Percentiles rank a stretch among this genome's conserved stretches.
Conservation (phyloP, 176 grass and related monocot species). For the Tuctoria greenei region DNA sequence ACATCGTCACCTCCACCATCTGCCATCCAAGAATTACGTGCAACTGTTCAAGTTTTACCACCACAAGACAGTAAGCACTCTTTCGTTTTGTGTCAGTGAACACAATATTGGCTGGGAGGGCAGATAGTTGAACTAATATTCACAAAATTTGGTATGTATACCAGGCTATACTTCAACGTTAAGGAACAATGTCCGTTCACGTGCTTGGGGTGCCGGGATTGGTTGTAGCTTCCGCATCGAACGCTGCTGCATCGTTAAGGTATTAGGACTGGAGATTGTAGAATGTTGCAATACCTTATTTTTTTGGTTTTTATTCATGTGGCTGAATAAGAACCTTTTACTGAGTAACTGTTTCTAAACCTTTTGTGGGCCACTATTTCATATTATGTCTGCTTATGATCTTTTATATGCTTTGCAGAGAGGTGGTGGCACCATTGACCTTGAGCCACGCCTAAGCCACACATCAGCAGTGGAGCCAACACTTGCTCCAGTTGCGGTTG, state of each 20-base stretch:
- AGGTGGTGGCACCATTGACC: slow-evolving; percentile 82
- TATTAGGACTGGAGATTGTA: slow-evolving; percentile 17
- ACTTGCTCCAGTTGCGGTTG: slow-evolving; percentile 82
- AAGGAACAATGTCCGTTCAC: slow-evolving; percentile 96
- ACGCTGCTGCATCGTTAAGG: slow-evolving; percentile 93
- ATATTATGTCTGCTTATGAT: slow-evolving; percentile 30
- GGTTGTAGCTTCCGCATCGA: slow-evolving; percentile 92
- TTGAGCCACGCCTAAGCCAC: slow-evolving; percentile 79
- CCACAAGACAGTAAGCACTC: slow-evolving; percentile 64
- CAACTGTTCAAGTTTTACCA: slow-evolving; percentile 73
- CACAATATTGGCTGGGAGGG: neutral
- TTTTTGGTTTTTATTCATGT: slow-evolving; percentile 22
- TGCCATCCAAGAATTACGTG: slow-evolving; percentile 77
- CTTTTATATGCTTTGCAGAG: slow-evolving; percentile 58
- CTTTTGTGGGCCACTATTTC: slow-evolving; percentile 4
- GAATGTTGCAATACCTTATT: slow-evolving; percentile 17
- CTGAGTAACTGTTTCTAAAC: neutral
- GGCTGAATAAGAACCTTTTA: slow-evolving; percentile 17
- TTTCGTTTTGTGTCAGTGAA: slow-evolving; percentile 13
- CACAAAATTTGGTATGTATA: slow-evolving; percentile 34
- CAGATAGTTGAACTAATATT: slow-evolving; percentile 16
- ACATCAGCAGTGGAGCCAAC: slow-evolving; percentile 96
- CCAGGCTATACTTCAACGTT: slow-evolving; percentile 91
- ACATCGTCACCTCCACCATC: slow-evolving; percentile 75
- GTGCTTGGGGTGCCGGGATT: slow-evolving; percentile 96